phyloP scores from a whole-genome alignment of 2,329 filamentous ascomycete genomes.

The Trichoderma brevicompactum region DNA sequence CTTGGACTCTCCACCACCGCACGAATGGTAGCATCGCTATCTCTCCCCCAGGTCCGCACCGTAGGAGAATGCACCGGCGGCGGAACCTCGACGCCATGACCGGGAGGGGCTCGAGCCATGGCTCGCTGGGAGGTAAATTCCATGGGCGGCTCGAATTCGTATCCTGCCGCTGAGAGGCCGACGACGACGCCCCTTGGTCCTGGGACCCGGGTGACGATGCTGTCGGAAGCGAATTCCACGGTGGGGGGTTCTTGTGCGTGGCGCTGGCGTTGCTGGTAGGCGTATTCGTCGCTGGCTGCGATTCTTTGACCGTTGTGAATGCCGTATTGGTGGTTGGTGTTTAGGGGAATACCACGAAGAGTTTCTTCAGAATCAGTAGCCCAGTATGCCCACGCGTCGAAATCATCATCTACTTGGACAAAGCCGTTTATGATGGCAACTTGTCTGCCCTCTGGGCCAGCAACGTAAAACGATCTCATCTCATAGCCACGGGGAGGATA shows the following conservation, averaged over 20 bases:
- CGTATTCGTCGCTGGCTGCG: not conserved
- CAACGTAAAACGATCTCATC: conserved; percentile 6
- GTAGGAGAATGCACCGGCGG: not conserved
- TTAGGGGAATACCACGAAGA: not conserved
- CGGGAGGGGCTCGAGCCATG: not conserved
- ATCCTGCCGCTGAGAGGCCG: not conserved
- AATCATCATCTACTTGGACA: conserved; percentile 18
- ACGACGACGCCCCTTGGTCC: not conserved
- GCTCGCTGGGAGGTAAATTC: not conserved
- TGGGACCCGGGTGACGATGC: not conserved
- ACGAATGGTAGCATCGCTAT: conserved; percentile 8
- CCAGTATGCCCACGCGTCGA: conserved; percentile 28
- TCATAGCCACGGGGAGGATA: not conserved
- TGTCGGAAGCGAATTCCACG: not conserved
- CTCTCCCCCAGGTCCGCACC: conserved; percentile 14
- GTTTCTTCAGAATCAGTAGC: conserved; percentile 25
- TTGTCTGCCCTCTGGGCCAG: not conserved
- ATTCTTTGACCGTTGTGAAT: not conserved
- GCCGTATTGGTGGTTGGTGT: not conserved
- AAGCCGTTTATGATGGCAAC: conserved; percentile 18
- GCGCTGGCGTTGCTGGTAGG: not conserved
- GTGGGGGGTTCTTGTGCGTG: not conserved
- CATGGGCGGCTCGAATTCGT: not conserved
- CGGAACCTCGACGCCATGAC: not conserved
- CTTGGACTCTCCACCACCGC: conserved; percentile 9